phyloP scores from a whole-genome alignment of 352 stramenopile species.

The Pythium guiyangense region DNA sequence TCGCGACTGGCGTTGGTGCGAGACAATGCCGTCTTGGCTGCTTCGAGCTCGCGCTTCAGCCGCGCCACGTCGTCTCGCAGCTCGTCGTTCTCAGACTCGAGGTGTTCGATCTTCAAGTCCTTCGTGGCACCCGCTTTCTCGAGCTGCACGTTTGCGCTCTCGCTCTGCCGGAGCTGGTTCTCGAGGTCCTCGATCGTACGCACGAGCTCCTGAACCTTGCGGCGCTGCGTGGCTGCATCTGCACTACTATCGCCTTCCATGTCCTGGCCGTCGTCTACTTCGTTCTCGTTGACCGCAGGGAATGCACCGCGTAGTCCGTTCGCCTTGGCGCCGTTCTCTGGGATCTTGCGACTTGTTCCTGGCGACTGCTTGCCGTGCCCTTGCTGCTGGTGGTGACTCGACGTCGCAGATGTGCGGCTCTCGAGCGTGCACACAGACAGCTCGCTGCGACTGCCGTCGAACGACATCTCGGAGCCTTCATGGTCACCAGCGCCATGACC shows the following conservation, averaged over 20 bases:
- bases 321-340: constrained; percentile 10
- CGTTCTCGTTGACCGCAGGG: constrained; percentile 12
- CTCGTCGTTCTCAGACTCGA: constrained; percentile 32
- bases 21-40: neutral
- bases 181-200: constrained; percentile 46
- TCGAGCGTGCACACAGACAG: constrained; percentile 57
- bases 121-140: constrained; percentile 45
- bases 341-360: constrained; percentile 6
- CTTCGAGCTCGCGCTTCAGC: constrained; percentile 8
- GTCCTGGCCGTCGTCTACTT: constrained; percentile 9
- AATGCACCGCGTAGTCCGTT: constrained; percentile 8
- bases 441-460: constrained; percentile 52
- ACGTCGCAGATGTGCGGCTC: constrained; percentile 44
- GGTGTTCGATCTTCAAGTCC: constrained; percentile 35
- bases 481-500: constrained; percentile 7
- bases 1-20: neutral
- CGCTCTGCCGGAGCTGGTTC: constrained; percentile 43
- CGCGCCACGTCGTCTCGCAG: constrained; percentile 21
- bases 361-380: constrained; percentile 11
- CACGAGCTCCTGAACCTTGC: constrained; percentile 37
- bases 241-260: neutral
- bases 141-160: constrained; percentile 50
- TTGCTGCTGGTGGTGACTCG: constrained; percentile 17
- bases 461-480: constrained; percentile 38
- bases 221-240: neutral